Base-by-base conservation (phyloP, 2,329 filamentous ascomycete genomes). In the Huntiella moniliformis region DNA sequence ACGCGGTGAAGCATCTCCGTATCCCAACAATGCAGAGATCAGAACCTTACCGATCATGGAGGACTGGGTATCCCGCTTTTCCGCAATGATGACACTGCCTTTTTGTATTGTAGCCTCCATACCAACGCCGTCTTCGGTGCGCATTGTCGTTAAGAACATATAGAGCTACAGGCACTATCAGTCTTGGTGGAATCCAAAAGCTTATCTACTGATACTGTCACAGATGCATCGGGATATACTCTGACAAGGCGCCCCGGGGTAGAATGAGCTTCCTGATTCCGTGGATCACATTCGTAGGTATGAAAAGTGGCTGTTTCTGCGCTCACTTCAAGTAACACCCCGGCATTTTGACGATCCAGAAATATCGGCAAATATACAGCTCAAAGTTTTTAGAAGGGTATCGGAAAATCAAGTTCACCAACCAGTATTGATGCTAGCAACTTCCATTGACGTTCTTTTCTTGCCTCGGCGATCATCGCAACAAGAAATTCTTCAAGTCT, bases 41-140 rank as follows among this genome's bases (percentile, higher is more conserved):
- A 66, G 58, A 5, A 71, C 60, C 35, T 74, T 66, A 0, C 68
- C 74, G 0, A 77, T 61, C 10, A 74, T 57, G 0, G 73, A 73
- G 45, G 70, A 45, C 0, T 54, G 57, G 0, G 69, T 68, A 13
- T 77, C 69, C 2, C 70, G 61, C 0, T 55, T 55, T 49, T 76
- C 70, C 1, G 54, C 51, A 5, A 61, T 53, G 0, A 49, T 3
- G 1, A 56, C 38, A 0, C 55, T 42, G 1, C 62, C 64, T 45
- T 74, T 74, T 3, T 11, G 8, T 50, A 57, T 48, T 4, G 40
- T 53, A 0, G 50, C 44, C 1, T 50, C 49, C 37, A 51, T 55
- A 3, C 51, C 54, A 1, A 45, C 12, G 0, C 51, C 52, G 0
- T 13, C 5, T 15, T 63, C 58, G 2, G 13, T 6, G 48, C 57